Base-by-base conservation (phyloP, 805 yeast species). In the Candida anglica region DNA sequence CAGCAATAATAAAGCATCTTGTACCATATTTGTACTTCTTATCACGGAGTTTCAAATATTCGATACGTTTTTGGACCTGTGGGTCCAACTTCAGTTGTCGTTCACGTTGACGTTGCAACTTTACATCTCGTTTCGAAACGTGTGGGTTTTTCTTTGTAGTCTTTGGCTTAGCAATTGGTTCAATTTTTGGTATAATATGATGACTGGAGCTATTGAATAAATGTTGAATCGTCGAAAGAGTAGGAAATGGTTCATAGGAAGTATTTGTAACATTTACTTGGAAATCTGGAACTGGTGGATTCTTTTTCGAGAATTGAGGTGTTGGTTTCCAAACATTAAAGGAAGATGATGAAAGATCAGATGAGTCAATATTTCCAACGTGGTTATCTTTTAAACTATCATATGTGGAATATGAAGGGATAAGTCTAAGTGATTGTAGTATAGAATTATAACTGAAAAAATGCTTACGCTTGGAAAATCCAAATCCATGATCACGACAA, bases 301-400 rank as follows among this genome's bases (percentile, higher is more conserved):
- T 47, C 21, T 76, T 78, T 46, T 87, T 87, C 38, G 79, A 79
- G 61, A 84, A 89, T 3, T 64, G 58, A 0, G 84, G 70, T 2
- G 70, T 63, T 2, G 98, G 97, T 52, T 85, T 87, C 96, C 96
- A 89, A 3, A 86, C 84, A 47, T 82, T 69, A 46, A 67, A 88
- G 0, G 74, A 63, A 33, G 35, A 9, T 36, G 34, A 0, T 34
- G 34, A 5, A 18, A n/a, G 7, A 5, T 16, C 7, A 27, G 19
- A 6, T 23, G 26, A 33, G 37, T 28, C 19, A n/a, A n/a, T n/a
- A n/a, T n/a, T n/a, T n/a, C n/a, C n/a, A n/a, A n/a, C n/a, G n/a
- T n/a, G n/a, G n/a, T n/a, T n/a, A n/a, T n/a, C n/a, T 26, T 27
- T 33, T 11, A 41, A 29, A 8, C 39, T 32, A 9, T 45, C 51